These are phyloP conservation scores for Hypoxylon perforatum DNA, from an alignment of 495 filamentous ascomycete species.

Conservation along the genomic window DNA sequence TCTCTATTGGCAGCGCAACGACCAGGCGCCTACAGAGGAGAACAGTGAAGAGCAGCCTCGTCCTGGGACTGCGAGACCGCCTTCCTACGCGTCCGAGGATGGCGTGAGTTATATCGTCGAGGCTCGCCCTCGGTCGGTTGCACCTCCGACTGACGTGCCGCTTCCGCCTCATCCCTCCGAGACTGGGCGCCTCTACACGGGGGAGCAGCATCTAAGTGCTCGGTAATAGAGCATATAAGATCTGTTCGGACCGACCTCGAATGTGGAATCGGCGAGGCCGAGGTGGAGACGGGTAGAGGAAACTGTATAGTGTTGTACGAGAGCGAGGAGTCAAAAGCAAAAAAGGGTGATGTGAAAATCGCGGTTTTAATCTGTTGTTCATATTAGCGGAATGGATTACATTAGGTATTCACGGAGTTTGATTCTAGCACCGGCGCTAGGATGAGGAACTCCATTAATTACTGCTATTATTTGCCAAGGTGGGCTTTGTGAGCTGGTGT, in stretches of 20 bases:
- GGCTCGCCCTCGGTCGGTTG: constrained; percentile 66
- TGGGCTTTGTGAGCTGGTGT: no score
- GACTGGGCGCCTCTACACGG: constrained; percentile 37
- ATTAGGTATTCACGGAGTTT: constrained; percentile 8
- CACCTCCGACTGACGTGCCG: constrained; percentile 54
- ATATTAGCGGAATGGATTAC: constrained; percentile 7
- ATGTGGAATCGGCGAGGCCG: neutral
- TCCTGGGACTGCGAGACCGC: constrained; percentile 61
- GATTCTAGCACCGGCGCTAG: constrained; percentile 23
- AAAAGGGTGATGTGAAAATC: neutral
- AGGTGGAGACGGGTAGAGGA: neutral
- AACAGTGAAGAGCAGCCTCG: constrained; percentile 33
- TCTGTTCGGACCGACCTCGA: neutral
- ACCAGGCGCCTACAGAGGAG: constrained; percentile 41
- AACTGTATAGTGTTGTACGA: constrained; percentile 15
- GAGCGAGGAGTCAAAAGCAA: neutral
- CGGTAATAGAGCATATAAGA: constrained; percentile 19
- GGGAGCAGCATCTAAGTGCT: constrained; percentile 25
- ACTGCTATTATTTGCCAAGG: neutral
- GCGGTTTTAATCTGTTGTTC: constrained; percentile 8
- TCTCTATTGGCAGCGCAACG: constrained; percentile 79
- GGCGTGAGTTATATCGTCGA: constrained; percentile 75
- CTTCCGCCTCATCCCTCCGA: constrained; percentile 61
- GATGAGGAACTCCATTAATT: constrained; percentile 3
- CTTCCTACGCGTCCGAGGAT: constrained; percentile 78